Evolutionary conservation across 1,139 yeast genomes (phyloP), one percentile per base, ranked within the genome.

Genomic region (Pichia sp.): DNA sequence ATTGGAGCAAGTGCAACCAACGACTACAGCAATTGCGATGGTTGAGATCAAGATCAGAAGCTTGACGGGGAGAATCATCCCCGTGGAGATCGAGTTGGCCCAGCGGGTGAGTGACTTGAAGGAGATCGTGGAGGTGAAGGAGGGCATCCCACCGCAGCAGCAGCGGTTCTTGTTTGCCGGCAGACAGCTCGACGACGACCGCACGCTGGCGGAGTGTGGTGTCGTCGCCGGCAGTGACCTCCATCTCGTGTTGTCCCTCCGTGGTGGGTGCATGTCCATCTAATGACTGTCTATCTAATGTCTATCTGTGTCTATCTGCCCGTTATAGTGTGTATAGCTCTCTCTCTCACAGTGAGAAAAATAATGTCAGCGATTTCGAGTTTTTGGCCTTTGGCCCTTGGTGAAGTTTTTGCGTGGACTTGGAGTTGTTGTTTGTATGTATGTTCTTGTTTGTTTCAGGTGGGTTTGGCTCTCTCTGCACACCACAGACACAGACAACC

Each of bases 101-200:
- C 42, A 44, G 24, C 24, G 33, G 6, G 84, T 91, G 52, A 79
- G 83, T 56, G 80, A 88, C 45, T 83, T 93, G 69, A 93, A 93
- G 69, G 98, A 93, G 66, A 79, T 87, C 67, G 82, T 93, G 73
- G 98, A 93, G 67, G 97, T 93, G 63, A 88, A 90, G 63, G 99
- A 93, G 66, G 99, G 99, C 4, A 93, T 93, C 50, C 97, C 98
- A 4, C 98, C 99, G 19, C 82, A 89, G 30, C 99, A 93, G 68
- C 99, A 93, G 67, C 77, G 96, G 58, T 78, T 93, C 56, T 85
- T 93, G 61, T 90, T 81, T 69, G 84, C 87, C 52, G 99, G 99
- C 19, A 87, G 90, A 59, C 97, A 91, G 69, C 79, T 93, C 83
- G 83, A 83, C 56, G 96, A 88, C 61, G 87, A 84, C 28, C 74